Conservation (phyloP, 2,329 filamentous ascomycete genomes). For the Rhynchosporium secalis region DNA sequence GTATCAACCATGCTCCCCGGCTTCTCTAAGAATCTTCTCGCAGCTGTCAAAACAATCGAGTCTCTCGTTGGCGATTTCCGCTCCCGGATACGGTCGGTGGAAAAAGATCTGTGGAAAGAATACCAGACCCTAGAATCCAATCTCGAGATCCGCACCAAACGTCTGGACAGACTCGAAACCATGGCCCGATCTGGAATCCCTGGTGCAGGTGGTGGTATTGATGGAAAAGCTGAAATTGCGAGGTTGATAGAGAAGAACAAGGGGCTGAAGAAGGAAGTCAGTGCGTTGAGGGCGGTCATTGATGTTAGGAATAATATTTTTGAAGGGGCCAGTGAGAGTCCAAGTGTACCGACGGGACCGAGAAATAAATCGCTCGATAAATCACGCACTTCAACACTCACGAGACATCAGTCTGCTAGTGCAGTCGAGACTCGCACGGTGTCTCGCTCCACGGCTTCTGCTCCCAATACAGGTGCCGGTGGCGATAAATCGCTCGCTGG, state of each 20-base stretch:
- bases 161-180: conserved; percentile 82
- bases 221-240: conserved; percentile 50
- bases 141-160: conserved; percentile 77
- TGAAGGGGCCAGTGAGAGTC: conserved; percentile 42
- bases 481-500: conserved; percentile 4
- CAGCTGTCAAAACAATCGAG: conserved; percentile 86
- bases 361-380: conserved; percentile 32
- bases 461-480: conserved; percentile 12
- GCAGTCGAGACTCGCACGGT: conserved; percentile 46
- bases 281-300: conserved; percentile 66
- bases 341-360: conserved; percentile 41
- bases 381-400: conserved; percentile 45
- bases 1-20: conserved; percentile 82
- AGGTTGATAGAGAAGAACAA: conserved; percentile 64
- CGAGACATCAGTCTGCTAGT: conserved; percentile 55
- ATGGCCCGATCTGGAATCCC: conserved; percentile 68
- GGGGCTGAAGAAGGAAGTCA: conserved; percentile 63
- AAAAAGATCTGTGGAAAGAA: conserved; percentile 86
- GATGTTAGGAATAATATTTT: conserved; percentile 40
- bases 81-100: conserved; percentile 77
- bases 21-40: conserved; percentile 86
- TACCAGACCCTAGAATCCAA: conserved; percentile 83
- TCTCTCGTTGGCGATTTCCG: conserved; percentile 76
- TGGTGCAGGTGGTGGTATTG: conserved; percentile 26
- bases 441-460: conserved; percentile 35